These are phyloP conservation scores for Botrytis aclada DNA, from an alignment of 2,329 filamentous ascomycete species.

Conservation along the genomic window DNA sequence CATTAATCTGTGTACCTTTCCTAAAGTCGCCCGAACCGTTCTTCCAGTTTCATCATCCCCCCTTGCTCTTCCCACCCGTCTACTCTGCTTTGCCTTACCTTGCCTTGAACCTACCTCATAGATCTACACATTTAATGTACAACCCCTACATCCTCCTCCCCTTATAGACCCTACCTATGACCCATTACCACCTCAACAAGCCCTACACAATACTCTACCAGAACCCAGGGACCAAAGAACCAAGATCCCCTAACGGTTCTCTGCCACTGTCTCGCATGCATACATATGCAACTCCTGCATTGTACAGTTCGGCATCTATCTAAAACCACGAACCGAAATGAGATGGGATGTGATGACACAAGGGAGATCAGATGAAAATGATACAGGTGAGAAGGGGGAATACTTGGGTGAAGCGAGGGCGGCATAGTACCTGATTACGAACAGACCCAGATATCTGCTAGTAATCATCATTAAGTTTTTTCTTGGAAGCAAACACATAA, in stretches of 20 bases:
- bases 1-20: background rate
- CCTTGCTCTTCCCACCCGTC: background rate
- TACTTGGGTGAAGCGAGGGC: background rate
- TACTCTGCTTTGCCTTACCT: background rate
- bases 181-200: background rate
- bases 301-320: background rate
- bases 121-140: background rate
- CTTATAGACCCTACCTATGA: no score
- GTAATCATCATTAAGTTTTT: constrained; percentile 12
- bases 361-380: background rate
- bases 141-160: no score
- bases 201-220: background rate
- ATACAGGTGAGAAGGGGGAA: background rate
- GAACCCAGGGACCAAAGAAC: background rate
- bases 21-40: background rate
- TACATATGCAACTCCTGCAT: background rate
- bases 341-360: background rate
- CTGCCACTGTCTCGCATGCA: background rate
- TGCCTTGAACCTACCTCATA: background rate
- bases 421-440: background rate
- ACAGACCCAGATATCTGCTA: background rate
- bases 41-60: no score
- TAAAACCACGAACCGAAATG: background rate
- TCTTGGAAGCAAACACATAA: background rate
- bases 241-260: background rate